Base-by-base conservation (phyloP, 2,329 filamentous ascomycete genomes). In the Penicillium capsulatum region DNA sequence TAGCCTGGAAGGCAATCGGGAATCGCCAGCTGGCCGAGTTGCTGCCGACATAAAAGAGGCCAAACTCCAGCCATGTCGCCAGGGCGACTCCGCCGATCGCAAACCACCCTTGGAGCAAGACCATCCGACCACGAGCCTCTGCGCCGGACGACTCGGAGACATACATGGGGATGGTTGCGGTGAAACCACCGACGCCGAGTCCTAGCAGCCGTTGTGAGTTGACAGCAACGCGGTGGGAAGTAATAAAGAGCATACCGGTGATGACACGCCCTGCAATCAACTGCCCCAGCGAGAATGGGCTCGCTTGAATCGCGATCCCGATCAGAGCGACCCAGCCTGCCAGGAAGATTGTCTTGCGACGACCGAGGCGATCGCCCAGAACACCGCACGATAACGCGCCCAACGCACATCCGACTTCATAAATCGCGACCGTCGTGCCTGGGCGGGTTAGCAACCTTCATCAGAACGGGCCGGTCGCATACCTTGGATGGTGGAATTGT, bases 51-150 rank as follows among this genome's bases (percentile, higher is more conserved):
- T 67, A 68, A 7, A 59, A 65, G 38, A 68, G 62, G 15, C 63
- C 67, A 17, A 66, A 59, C 32, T 67, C 66, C 6, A 69, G 51
- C 60, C 64, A 69, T 30, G 64, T 63, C 8, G 63, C 66, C 9
- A 49, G 31, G 8, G 34, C 48, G 17, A 49, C 32, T 8, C 48
- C 48, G 4, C 47, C 44, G n/a, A 50, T 50, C 2, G 47, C 47
- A 36, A 50, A 50, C 47, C 47, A 50, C 7, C 47, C 47, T 14
- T 50, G 42, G 2, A 51, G 24, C n/a, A 51, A 28, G 11, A 51
- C 48, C 48, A 49, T 51, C n/a, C 40, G 33, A 27, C 48, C 48
- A 17, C 48, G 48, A 15, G 40, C 40, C n/a, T 41, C 46, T 15
- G 48, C 40, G 5, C 31, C 29, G 11, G 48, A 49, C 8, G 46